Percentiles rank a stretch among this genome's conserved stretches.
Evolutionary conservation across 345 rosid species (phyloP).

Genomic region (Mercurialis annua): DNA sequence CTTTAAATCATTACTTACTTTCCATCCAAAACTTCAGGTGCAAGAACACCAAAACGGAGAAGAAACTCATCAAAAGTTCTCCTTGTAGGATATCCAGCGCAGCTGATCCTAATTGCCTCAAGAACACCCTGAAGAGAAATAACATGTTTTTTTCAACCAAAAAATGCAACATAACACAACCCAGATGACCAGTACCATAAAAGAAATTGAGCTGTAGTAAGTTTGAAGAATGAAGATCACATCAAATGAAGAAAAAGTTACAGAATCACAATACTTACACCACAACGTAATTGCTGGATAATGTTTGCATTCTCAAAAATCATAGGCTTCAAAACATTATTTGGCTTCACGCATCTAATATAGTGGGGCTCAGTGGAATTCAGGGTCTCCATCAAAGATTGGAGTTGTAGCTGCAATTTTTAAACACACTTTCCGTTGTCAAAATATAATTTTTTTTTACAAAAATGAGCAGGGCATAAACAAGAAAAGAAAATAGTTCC

Average conservation of each 20-base stretch:
- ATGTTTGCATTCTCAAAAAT: constrained; percentile 90
- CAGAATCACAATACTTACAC: constrained; percentile 64
- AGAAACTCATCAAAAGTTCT: constrained; percentile 95
- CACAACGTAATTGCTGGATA: constrained; percentile 97
- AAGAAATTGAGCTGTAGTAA: neutral
- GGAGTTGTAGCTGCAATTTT: constrained; percentile 85
- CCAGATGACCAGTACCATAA: constrained; percentile 14
- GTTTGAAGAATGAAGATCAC: constrained; percentile 3
- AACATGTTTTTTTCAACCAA: neutral
- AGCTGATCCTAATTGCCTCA: constrained; percentile 98
- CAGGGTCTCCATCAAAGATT: constrained; percentile 95
- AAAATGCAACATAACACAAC: constrained; percentile 7
- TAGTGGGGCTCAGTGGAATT: constrained; percentile 97
- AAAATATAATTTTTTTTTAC: constrained; percentile 16
- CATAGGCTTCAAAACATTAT: constrained; percentile 91
- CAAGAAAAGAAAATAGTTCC: constrained; percentile 6
- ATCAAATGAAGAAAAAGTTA: constrained; percentile 13
- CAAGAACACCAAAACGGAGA: constrained; percentile 94
- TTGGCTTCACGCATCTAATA: constrained; percentile 99
- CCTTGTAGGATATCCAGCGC: constrained; percentile 99
- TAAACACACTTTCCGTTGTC: constrained; percentile 21
- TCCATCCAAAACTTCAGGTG: constrained; percentile 93
- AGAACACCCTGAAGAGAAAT: constrained; percentile 71
- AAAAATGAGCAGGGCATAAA: neutral
- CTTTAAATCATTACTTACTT: constrained; percentile 43